Base-by-base conservation (phyloP, 306 rosid species). In the Sicyos baderoa region DNA sequence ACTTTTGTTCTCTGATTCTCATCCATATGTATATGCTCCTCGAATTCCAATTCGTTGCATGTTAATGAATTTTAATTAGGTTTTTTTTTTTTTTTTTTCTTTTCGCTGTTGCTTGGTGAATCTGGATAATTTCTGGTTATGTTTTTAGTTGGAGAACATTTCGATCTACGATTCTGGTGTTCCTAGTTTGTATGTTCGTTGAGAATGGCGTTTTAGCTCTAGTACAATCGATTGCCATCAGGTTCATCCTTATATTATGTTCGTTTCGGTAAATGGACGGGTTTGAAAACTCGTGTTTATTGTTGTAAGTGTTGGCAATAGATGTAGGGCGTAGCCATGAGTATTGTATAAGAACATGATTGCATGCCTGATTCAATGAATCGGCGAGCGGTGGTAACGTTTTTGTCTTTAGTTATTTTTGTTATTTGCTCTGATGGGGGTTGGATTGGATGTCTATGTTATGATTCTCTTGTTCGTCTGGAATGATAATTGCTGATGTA, bases 1-100 rank as follows among this genome's bases (percentile, higher is more conserved):
- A 47, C 4, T 37, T 70, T 5, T 56, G 17, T 11, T 29, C 45
- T 49, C 65, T 37, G 62, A 75, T 61, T 82, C 22, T 44, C 37
- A 54, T 70, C 73, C 25, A 70, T 73, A 70, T 62, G 61, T 75
- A 51, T 77, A 51, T 29, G 11, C 19, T 54, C 47, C 58, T 84
- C 40, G 2, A 45, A 77, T 82, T 74, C 27, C 50, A 72, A 63
- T 74, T 73, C 69, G 74, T 66, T 49, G 81, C 76, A 29, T 57
- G 82, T 55, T 18, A 61, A 66, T 76, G 58, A 72, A 78, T 64
- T 62, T 40, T 44, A 57, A 56, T 81, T 65, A 60, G 75, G 84
- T 72, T 49, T 69, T 85, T 75, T 3, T 21, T 19, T 65, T 5
- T 0, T 56, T 54, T 29, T 70, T 53, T 18, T 53, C 17, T 72